These are phyloP conservation scores for Rhizopogon vinicolor DNA, from an alignment of 768 basidiomycete species.

Conservation along the genomic window DNA sequence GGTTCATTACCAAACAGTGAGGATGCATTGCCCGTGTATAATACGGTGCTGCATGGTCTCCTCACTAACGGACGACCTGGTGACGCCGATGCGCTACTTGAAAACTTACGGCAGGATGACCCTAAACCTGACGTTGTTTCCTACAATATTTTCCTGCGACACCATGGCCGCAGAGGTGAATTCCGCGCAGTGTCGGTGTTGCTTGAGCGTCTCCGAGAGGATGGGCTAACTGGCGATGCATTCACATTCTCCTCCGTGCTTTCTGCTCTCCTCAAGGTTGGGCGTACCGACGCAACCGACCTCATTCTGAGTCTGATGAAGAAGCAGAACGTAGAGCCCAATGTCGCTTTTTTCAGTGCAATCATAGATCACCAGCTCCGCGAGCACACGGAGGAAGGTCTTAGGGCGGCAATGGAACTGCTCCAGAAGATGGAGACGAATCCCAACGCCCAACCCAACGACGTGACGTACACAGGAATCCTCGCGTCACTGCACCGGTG, in stretches of 20 bases:
- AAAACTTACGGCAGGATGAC: conserved; percentile 42
- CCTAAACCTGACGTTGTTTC: conserved; percentile 69
- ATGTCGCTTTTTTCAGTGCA: conserved; percentile 70
- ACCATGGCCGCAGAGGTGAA: conserved; percentile 60
- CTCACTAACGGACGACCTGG: conserved; percentile 38
- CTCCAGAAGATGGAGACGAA: conserved; percentile 71
- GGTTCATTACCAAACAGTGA: conserved; percentile 21
- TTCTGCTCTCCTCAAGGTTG: conserved; percentile 66
- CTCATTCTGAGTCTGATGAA: conserved; percentile 71
- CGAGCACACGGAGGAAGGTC: conserved; percentile 44
- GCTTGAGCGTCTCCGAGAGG: conserved; percentile 52
- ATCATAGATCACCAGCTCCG: conserved; percentile 75
- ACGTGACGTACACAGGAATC: conserved; percentile 80
- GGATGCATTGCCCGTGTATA: conserved; percentile 49
- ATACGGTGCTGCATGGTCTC: conserved; percentile 70
- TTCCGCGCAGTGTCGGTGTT: conserved; percentile 54
- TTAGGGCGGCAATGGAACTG: conserved; percentile 65
- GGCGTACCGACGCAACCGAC: conserved; percentile 60
- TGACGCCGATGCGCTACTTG: conserved; percentile 39
- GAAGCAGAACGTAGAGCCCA: conserved; percentile 68
- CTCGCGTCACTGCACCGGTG: conserved; percentile 69
- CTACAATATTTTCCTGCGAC: conserved; percentile 76
- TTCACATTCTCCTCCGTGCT: conserved; percentile 87
- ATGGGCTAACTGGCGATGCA: conserved; percentile 64
- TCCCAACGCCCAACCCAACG: conserved; percentile 52